A percentile compares a stretch with the other conserved stretches of the same genome.
phyloP scores from a whole-genome alignment of 2,329 filamentous ascomycete species.

The Rutstroemia sp. region DNA sequence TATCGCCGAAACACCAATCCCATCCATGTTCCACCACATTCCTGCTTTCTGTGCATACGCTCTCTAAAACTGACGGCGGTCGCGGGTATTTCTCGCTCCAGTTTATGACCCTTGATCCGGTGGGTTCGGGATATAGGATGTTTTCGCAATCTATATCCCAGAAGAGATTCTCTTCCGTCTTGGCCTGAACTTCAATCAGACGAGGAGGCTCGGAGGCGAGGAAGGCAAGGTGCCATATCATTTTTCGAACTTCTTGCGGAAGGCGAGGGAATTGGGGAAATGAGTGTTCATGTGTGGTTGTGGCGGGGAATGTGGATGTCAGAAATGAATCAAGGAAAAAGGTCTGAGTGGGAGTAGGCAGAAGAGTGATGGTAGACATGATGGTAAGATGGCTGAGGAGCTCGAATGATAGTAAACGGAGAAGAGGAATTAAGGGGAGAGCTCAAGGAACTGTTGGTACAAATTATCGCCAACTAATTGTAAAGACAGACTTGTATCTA shows the following conservation, averaged over 20 bases:
- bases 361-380: background rate
- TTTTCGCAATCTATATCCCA: slow-evolving; percentile 1
- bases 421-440: background rate
- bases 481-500: no score
- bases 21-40: background rate
- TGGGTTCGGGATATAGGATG: background rate
- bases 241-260: background rate
- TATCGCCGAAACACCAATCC: slow-evolving; percentile 1
- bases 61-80: background rate
- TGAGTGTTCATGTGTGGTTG: background rate
- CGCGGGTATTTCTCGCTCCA: background rate
- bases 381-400: background rate
- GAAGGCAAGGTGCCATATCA: slow-evolving; percentile 3
- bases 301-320: background rate
- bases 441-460: no score
- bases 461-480: no score
- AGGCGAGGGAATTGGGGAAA: background rate
- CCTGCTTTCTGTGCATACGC: background rate
- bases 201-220: background rate
- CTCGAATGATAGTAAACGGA: background rate
- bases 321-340: background rate
- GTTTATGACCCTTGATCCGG: background rate
- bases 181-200: slow-evolving; percentile 1
- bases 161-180: background rate
- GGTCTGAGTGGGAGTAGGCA: background rate